These are phyloP conservation scores for Colletotrichum coccodes DNA, from an alignment of 2,329 filamentous ascomycete species.

Conservation along the genomic window DNA sequence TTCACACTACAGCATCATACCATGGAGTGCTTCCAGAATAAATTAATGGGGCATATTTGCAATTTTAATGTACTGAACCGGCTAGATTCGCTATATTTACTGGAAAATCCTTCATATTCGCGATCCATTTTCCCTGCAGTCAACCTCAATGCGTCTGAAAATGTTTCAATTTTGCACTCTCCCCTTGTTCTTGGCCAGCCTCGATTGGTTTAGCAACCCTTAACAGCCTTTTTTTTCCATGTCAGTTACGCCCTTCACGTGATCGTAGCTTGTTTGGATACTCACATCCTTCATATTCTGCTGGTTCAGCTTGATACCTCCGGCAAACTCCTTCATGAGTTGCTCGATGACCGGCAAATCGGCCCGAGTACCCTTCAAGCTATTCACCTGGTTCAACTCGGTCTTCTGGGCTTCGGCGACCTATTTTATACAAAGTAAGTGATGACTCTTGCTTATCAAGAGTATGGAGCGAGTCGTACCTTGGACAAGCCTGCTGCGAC, in stretches of 20 bases:
- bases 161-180: neutral
- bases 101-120: neutral
- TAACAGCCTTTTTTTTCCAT: neutral
- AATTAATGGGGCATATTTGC: too few relatives aligned
- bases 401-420: slow-evolving; percentile 9
- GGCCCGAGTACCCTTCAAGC: neutral
- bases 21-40: too few relatives aligned
- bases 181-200: neutral
- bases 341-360: neutral
- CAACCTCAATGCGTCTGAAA: neutral
- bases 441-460: neutral
- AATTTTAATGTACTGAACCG: neutral
- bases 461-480: neutral
- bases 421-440: neutral
- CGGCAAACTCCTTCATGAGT: slow-evolving; percentile 30
- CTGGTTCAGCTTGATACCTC: slow-evolving; percentile 35
- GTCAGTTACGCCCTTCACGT: neutral
- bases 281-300: slow-evolving; percentile 17
- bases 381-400: slow-evolving; percentile 3
- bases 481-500: slow-evolving; percentile 32
- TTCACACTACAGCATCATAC: too few relatives aligned
- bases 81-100: neutral
- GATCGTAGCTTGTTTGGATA: fast-evolving
- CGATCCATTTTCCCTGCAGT: neutral
- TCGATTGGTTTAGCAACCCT: neutral